Evolutionary conservation across 345 rosid species (phyloP).

Genomic region (Crucihimalaya himalaica): DNA sequence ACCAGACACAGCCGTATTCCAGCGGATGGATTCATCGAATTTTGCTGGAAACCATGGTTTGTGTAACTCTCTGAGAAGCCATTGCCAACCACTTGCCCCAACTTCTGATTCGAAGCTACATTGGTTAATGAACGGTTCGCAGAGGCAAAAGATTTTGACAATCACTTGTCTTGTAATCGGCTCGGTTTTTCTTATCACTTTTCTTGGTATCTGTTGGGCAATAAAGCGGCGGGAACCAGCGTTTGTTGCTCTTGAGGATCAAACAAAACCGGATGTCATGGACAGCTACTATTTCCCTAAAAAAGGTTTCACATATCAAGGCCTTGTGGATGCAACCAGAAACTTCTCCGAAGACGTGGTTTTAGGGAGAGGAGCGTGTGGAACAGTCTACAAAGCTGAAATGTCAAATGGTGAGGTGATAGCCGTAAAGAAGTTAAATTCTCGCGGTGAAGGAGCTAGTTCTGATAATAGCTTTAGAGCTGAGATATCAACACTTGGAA

Average conservation of each 20-base stretch:
- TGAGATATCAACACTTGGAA: slow-evolving; percentile 80
- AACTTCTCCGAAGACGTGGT: slow-evolving; percentile 60
- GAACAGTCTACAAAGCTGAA: slow-evolving; percentile 69
- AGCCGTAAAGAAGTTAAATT: slow-evolving; percentile 73
- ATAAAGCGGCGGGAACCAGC: slow-evolving; percentile 51
- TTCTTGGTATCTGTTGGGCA: slow-evolving; percentile 50
- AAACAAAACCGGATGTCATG: slow-evolving; percentile 44
- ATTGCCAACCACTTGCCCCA: slow-evolving; percentile 43
- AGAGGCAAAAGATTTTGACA: slow-evolving; percentile 50
- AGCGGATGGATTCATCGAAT: slow-evolving; percentile 61
- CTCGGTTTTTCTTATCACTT: slow-evolving; percentile 51
- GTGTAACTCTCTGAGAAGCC: slow-evolving; percentile 48
- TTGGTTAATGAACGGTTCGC: slow-evolving; percentile 44
- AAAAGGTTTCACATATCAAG: slow-evolving; percentile 71
- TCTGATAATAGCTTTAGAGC: slow-evolving; percentile 70
- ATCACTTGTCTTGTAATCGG: slow-evolving; percentile 52
- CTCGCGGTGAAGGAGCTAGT: slow-evolving; percentile 61
- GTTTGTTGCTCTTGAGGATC: slow-evolving; percentile 51
- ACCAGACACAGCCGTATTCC: slow-evolving; percentile 64
- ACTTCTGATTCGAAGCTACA: slow-evolving; percentile 36
- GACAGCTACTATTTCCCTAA: slow-evolving; percentile 71
- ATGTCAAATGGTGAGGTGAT: slow-evolving; percentile 62
- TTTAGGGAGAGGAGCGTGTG: slow-evolving; percentile 84
- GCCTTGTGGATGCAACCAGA: slow-evolving; percentile 64
- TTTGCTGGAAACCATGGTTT: slow-evolving; percentile 69